Evolutionary conservation across 371 early-diverging fungal genomes (phyloP), one percentile per base, ranked within the genome.

Genomic region (Actinomucor elegans): DNA sequence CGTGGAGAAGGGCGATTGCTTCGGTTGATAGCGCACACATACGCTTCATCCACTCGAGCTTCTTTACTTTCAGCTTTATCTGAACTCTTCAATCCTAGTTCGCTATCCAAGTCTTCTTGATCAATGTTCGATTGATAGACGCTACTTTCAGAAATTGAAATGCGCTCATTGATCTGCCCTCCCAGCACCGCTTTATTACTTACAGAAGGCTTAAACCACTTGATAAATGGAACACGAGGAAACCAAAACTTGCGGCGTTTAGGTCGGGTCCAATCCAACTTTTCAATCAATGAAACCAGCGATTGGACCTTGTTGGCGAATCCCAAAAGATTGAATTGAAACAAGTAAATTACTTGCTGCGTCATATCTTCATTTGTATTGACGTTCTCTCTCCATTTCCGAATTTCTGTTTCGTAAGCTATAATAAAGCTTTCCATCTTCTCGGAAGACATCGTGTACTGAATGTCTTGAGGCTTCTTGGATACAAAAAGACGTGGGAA

Each of bases 401-500:
- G 15, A 9, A 29, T 29, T 28, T 23, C 44, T 2, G 15, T 44
- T 18, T 44, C 31, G 18, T 15, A 44, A 0, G 26, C 28, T 15
- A 29, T 17, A 14, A 44, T 44, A n/a, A 44, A 14, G 20, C 18
- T 29, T 32, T 46, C 31, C 33, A 46, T 46, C 4, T 33, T 31
- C 12, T 32, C 33, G 14, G 33, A 46, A 11, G 20, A 21, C 33
- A 33, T 46, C 10, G 12, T 29, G 33, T 33, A 32, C 23, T 29
- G 14, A 1, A 32, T 46, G 0, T 17, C 20, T 17, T 7, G 10
- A 10, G 21, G 5, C 15, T 29, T 31, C 4, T 29, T 44, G 47
- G 37, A 24, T n/a, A 52, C 41, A 10, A 51, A 55, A 2, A 72
- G 11, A 1, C 69, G 57, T 9, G 73, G 73, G 21, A 72, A 72